Percentiles rank a stretch among this genome's conserved stretches.
Conservation (phyloP, 2,329 filamentous ascomycete species). For the Kalaharituber pfeilii region DNA sequence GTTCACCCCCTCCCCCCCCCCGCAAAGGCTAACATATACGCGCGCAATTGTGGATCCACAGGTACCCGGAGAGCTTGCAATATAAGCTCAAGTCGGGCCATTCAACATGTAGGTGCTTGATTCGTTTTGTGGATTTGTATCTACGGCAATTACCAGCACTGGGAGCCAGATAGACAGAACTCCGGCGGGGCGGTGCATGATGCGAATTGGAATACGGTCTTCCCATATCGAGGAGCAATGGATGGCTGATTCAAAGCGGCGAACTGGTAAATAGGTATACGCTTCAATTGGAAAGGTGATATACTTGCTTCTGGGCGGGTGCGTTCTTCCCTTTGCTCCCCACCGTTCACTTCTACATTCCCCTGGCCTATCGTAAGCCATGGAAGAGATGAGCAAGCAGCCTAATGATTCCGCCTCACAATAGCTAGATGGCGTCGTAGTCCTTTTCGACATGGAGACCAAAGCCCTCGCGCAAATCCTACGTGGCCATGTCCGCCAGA, state of each 20-base stretch:
- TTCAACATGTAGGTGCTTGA: conserved; percentile 37
- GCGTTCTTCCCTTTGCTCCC: conserved; percentile 18
- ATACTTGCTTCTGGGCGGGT: conserved; percentile 85
- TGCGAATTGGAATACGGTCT: too few relatives aligned
- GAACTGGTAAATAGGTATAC: conserved; percentile 28
- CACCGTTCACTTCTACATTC: not conserved
- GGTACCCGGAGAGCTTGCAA: conserved; percentile 38
- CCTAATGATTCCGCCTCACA: conserved; percentile 16
- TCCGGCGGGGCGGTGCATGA: too few relatives aligned
- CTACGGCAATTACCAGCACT: too few relatives aligned
- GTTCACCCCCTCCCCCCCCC: too few relatives aligned
- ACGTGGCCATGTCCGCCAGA: conserved; percentile 78
- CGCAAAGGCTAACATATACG: not conserved
- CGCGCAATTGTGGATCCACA: not conserved
- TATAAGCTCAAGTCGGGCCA: conserved; percentile 63
- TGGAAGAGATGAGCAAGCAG: not conserved
- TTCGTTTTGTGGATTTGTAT: too few relatives aligned
- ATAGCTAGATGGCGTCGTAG: conserved; percentile 69
- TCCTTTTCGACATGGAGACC: conserved; percentile 94
- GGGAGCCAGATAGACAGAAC: too few relatives aligned
- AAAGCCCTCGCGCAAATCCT: conserved; percentile 92
- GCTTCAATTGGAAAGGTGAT: conserved; percentile 89
- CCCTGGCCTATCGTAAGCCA: too few relatives aligned
- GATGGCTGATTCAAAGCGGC: conserved; percentile 13
- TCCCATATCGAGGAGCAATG: too few relatives aligned